Percentiles rank a stretch among this genome's conserved stretches.
These are phyloP conservation scores for Exsudoporus frostii DNA, from an alignment of 768 basidiomycete genomes.

Conservation along the genomic window DNA sequence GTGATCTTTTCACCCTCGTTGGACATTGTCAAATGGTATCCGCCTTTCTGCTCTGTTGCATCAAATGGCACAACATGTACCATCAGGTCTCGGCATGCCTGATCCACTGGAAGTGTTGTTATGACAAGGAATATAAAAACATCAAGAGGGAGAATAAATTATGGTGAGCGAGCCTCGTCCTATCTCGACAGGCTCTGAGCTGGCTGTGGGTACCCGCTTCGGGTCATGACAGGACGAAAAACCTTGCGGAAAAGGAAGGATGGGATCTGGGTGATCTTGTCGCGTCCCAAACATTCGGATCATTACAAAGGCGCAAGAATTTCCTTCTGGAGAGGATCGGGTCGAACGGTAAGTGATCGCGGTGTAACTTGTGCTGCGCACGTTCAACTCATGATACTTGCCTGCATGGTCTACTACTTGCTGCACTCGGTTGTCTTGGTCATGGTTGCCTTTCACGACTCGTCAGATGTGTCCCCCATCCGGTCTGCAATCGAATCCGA, in stretches of 20 bases:
- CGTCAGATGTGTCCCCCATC: slow-evolving; percentile 21
- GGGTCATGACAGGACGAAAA: slow-evolving; percentile 31
- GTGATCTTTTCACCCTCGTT: background rate
- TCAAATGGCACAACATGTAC: background rate
- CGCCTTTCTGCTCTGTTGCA: background rate
- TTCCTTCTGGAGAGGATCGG: slow-evolving; percentile 38
- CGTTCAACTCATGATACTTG: background rate
- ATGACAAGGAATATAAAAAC: slow-evolving; percentile 1
- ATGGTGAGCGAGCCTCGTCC: slow-evolving; percentile 15
- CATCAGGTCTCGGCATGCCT: slow-evolving; percentile 25
- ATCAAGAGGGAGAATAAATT: slow-evolving; percentile 5
- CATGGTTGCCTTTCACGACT: background rate
- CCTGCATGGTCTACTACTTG: background rate
- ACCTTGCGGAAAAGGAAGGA: slow-evolving; percentile 37
- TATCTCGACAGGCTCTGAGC: background rate
- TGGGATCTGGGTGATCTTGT: slow-evolving; percentile 44
- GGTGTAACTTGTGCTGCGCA: background rate
- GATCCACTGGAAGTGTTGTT: slow-evolving; percentile 26
- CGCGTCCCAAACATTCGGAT: slow-evolving; percentile 37
- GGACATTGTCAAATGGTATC: background rate
- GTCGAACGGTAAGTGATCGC: slow-evolving; percentile 33
- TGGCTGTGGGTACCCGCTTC: background rate
- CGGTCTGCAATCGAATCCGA: slow-evolving; percentile 27
- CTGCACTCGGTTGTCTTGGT: background rate
- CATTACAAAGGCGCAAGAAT: slow-evolving; percentile 37